Evolutionary conservation across 108 stramenopile species (phyloP).

Genomic region (Discostella pseudostelligera): DNA sequence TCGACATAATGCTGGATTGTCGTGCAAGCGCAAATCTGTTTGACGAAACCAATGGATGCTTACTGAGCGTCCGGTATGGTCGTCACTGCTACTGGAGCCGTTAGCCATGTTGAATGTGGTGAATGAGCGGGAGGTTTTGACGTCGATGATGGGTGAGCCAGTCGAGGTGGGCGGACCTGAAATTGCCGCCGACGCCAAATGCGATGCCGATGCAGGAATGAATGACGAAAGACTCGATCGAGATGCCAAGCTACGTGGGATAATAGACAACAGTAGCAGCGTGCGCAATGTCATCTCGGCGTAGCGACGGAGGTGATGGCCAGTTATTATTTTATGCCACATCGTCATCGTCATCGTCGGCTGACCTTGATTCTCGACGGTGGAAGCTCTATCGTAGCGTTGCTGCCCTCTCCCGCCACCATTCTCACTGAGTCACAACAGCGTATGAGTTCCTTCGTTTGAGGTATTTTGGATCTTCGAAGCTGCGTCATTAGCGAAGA

Average conservation of each 20-base stretch:
- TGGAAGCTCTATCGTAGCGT: too few relatives aligned
- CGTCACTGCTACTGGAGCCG: slow-evolving; percentile 1
- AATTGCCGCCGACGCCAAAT: background rate
- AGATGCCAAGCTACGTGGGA: slow-evolving; percentile 7
- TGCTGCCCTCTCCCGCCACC: too few relatives aligned
- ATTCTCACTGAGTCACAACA: background rate
- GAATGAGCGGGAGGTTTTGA: background rate
- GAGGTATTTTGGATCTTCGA: too few relatives aligned
- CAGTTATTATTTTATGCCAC: background rate
- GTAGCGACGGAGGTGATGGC: background rate
- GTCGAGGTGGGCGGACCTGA: background rate
- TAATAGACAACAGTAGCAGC: slow-evolving; percentile 9
- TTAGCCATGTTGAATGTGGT: slow-evolving; percentile 17
- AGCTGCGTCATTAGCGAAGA: too few relatives aligned
- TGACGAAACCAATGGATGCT: slow-evolving; percentile 75
- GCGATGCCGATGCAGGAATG: background rate
- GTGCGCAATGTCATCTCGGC: slow-evolving; percentile 3
- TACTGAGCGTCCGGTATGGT: slow-evolving; percentile 3
- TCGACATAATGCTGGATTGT: slow-evolving; percentile 70
- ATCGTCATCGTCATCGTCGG: too few relatives aligned
- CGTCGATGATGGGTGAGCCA: background rate
- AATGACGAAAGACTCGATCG: slow-evolving; percentile 7
- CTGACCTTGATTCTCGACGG: too few relatives aligned
- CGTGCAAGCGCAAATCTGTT: slow-evolving; percentile 75
- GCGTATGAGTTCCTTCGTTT: too few relatives aligned